Conservation (phyloP, 441 rosid species). For the Eutrema salsugineum region DNA sequence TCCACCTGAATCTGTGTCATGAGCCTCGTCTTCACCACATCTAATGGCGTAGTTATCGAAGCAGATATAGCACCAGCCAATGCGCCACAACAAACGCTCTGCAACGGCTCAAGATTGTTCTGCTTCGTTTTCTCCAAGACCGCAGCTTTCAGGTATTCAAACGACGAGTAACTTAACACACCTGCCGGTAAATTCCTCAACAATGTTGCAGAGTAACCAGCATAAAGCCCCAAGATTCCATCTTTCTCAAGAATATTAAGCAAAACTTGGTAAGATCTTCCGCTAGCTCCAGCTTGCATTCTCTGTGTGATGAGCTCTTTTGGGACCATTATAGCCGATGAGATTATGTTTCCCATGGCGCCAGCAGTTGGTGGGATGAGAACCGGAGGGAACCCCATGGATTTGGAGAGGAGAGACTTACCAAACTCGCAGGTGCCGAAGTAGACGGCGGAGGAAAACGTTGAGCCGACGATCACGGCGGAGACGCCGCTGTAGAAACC, state of each 20-base stretch:
- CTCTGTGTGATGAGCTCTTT: slow-evolving; percentile 85
- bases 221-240: slow-evolving; percentile 79
- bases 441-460: slow-evolving; percentile 87
- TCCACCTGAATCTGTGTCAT: slow-evolving; percentile 78
- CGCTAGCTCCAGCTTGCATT: slow-evolving; percentile 92
- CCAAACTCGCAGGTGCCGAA: slow-evolving; percentile 96
- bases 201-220: slow-evolving; percentile 87
- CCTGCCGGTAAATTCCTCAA: slow-evolving; percentile 89
- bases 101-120: slow-evolving; percentile 65
- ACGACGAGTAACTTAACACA: slow-evolving; percentile 81
- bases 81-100: slow-evolving; percentile 84
- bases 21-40: slow-evolving; percentile 85
- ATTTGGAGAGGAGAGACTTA: slow-evolving; percentile 69
- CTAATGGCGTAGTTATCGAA: slow-evolving; percentile 79
- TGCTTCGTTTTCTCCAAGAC: slow-evolving; percentile 59
- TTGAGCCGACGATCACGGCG: slow-evolving; percentile 91
- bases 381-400: slow-evolving; percentile 57
- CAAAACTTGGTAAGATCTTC: slow-evolving; percentile 76
- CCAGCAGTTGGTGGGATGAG: slow-evolving; percentile 92
- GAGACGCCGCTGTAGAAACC: slow-evolving; percentile 91
- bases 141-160: slow-evolving; percentile 87
- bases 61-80: slow-evolving; percentile 92
- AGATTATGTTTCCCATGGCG: slow-evolving; percentile 90
- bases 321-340: slow-evolving; percentile 92
- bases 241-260: slow-evolving; percentile 72